Evolutionary conservation across 768 basidiomycete species (phyloP).

Genomic region (Glaciozyma martinii): DNA sequence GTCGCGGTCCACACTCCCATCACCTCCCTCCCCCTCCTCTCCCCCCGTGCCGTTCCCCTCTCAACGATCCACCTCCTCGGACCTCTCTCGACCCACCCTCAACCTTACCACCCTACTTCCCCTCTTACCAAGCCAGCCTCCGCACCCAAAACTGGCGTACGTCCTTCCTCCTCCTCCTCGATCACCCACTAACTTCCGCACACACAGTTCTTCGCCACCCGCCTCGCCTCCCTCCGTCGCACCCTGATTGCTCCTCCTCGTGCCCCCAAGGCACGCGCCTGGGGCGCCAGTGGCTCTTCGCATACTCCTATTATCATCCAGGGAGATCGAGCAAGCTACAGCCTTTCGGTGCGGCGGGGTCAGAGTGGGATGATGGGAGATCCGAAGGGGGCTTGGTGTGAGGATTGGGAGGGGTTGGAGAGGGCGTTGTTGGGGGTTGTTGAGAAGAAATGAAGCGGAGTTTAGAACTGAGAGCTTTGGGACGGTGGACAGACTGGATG

Average conservation of each 20-base stretch:
- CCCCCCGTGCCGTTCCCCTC: conserved; percentile 9
- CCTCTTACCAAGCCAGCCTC: not conserved
- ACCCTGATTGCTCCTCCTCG: not conserved
- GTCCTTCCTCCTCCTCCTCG: not conserved
- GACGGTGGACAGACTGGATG: too few species aligned
- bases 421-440: conserved; percentile 14
- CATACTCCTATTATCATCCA: conserved; percentile 23
- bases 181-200: not conserved
- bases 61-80: conserved; percentile 13
- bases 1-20: too few species aligned
- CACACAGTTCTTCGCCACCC: not conserved
- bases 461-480: too few species aligned
- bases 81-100: conserved; percentile 3
- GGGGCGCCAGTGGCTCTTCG: not conserved
- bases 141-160: not conserved
- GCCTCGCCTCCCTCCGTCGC: not conserved
- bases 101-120: conserved; percentile 17
- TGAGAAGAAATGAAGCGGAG: not conserved
- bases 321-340: conserved; percentile 15
- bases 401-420: conserved; percentile 27
- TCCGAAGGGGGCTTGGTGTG: conserved; percentile 16
- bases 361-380: not conserved
- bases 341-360: conserved; percentile 15
- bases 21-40: not conserved
- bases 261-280: not conserved